Percentiles rank a stretch among this genome's conserved stretches.
Evolutionary conservation across 192 early-diverging fungal genomes (phyloP).

Genomic region (Backusella circina): DNA sequence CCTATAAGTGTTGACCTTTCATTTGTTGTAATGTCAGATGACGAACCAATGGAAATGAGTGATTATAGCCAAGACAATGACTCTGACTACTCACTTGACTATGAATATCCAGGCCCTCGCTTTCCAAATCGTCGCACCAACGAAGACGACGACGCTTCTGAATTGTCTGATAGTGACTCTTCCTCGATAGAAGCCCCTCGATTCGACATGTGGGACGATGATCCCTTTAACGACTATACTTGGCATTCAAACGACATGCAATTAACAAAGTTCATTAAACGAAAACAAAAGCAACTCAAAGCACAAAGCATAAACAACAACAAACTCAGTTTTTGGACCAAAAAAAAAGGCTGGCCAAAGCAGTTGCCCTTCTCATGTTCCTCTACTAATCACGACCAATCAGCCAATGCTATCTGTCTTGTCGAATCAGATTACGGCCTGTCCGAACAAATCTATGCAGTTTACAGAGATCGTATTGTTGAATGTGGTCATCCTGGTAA

Average conservation of each 20-base stretch:
- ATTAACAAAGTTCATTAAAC: constrained; percentile 23
- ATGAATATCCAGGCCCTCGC: constrained; percentile 30
- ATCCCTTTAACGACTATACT: constrained; percentile 32
- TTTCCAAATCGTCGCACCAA: constrained; percentile 14
- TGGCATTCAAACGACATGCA: constrained; percentile 38
- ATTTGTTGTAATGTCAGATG: constrained; percentile 6
- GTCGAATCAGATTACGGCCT: constrained; percentile 10
- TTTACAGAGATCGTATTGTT: constrained; percentile 27
- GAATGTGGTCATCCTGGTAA: constrained; percentile 15
- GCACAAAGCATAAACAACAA: background rate
- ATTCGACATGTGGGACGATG: constrained; percentile 38
- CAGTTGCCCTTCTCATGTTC: constrained; percentile 20
- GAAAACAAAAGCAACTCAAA: background rate
- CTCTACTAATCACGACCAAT: constrained; percentile 28
- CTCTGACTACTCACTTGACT: constrained; percentile 29
- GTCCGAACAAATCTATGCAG: constrained; percentile 14
- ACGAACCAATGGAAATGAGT: background rate
- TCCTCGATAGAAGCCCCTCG: constrained; percentile 5
- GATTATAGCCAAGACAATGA: constrained; percentile 10
- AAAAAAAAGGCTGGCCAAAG: constrained; percentile 20
- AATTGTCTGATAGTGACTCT: constrained; percentile 15
- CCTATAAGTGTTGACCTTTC: background rate
- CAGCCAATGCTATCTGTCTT: constrained; percentile 15
- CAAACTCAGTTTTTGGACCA: constrained; percentile 26
- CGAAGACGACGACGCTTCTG: constrained; percentile 19